Base-by-base conservation (phyloP, 768 basidiomycete species). In the Chiua virens region DNA sequence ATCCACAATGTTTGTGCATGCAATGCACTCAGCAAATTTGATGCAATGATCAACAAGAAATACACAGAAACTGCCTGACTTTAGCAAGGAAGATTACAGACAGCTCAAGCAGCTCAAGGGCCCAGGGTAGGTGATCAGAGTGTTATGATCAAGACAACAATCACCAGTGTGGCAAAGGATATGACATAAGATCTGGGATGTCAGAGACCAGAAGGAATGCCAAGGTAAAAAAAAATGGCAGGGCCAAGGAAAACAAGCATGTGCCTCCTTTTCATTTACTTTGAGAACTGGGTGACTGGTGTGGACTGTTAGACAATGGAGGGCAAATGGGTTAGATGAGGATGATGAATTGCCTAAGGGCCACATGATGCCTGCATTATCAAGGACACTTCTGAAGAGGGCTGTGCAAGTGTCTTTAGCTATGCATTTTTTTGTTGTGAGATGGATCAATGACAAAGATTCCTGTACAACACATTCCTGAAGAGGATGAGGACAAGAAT, bases 21-120 rank as follows among this genome's bases (percentile, higher is more conserved):
- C 38, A 93, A 86, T 53, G 85, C 91, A 0, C 74, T 96, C 44
- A 71, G 68, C 21, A 85, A 83, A 54, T 94, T 96, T 61, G 83
- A 89, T 28, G 65, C 75, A 0, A 53, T 72, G 5, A 73, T 97
- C 38, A 67, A 71, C 43, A 93, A 91, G 75, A 85, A 82, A 60
- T 92, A 85, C 55, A 80, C 82, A 34, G 76, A 83, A 87, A 57
- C 71, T 93, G 13, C 82, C 84, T 53, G 79, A 78, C 52, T 86
- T 91, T 65, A 82, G 77, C 52, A 86, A 89, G 60, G 85, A 80
- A 35, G 86, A 90, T 38, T 84, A 81, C 52, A 72, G 85, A 52
- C 74, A 86, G 47, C 73, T 90, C 4, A 79, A 83, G 46, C 72
- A 80, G 25, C 76, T 89, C 23, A 76, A 81, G 5, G n/a, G 13